Evolutionary conservation across 2,329 filamentous ascomycete species (phyloP).

Genomic region (Hypomyces rosellus): DNA sequence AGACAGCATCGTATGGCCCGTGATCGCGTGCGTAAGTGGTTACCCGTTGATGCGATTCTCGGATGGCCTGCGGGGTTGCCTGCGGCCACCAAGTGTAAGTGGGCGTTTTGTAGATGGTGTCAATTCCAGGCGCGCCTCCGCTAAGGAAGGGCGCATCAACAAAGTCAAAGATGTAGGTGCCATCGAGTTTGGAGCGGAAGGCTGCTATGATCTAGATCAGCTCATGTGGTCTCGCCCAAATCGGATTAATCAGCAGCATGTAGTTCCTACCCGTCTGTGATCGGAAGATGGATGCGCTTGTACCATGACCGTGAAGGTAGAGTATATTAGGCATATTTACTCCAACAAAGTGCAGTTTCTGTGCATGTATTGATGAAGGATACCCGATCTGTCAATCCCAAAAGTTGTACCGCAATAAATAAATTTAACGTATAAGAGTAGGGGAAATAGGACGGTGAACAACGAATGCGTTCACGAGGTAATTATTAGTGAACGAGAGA

Average conservation of each 20-base stretch:
- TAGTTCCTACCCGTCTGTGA: background rate
- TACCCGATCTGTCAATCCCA: too few species aligned
- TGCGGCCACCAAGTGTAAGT: background rate
- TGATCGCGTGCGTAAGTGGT: background rate
- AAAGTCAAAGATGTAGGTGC: background rate
- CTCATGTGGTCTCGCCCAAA: too few species aligned
- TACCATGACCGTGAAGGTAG: background rate
- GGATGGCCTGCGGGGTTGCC: background rate
- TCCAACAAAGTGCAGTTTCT: too few species aligned
- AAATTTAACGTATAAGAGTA: too few species aligned
- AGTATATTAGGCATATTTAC: background rate
- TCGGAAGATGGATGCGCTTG: background rate
- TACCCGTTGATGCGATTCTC: background rate
- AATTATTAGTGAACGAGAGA: too few species aligned
- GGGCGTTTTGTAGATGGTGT: background rate
- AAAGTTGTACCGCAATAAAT: too few species aligned
- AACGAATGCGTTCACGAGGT: too few species aligned
- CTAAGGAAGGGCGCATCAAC: background rate
- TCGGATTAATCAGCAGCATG: too few species aligned
- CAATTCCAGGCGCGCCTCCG: background rate
- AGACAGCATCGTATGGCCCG: background rate
- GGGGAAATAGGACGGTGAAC: too few species aligned
- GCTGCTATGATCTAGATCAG: background rate
- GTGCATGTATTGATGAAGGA: too few species aligned
- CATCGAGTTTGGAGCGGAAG: background rate